These are phyloP conservation scores for Aspergillus phoenicis DNA, from an alignment of 2,329 filamentous ascomycete genomes.

Conservation along the genomic window DNA sequence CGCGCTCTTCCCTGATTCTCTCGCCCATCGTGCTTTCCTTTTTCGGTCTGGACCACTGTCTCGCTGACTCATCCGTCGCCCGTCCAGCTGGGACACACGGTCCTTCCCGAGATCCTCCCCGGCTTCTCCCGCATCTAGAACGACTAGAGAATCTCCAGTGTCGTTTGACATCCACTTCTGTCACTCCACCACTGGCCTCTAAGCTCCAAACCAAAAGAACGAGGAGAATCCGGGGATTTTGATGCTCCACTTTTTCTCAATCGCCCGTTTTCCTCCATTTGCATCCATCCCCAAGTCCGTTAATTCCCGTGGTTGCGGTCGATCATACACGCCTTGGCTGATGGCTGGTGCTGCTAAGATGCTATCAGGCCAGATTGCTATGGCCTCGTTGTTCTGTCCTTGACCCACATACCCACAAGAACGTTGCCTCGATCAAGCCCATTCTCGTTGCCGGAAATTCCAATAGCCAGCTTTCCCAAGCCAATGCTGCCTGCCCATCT, in stretches of 20 bases:
- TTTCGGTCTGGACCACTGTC: background rate
- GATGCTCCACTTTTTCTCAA: background rate
- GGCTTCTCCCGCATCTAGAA: constrained; percentile 8
- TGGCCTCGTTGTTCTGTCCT: background rate
- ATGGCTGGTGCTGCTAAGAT: background rate
- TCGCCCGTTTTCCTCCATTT: background rate
- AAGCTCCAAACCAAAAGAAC: background rate
- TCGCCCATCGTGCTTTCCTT: background rate
- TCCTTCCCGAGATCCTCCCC: constrained; percentile 1
- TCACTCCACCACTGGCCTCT: background rate
- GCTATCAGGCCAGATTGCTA: background rate
- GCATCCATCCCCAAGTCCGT: background rate
- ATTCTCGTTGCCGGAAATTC: background rate
- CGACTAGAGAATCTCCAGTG: background rate
- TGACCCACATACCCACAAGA: background rate
- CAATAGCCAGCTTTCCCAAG: background rate
- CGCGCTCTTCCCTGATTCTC: constrained; percentile 1
- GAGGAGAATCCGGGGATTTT: background rate
- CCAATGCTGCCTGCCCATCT: background rate
- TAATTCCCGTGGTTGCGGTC: background rate
- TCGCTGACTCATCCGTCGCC: background rate
- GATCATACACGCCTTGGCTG: background rate
- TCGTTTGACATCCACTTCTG: background rate
- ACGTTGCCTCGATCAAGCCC: background rate
- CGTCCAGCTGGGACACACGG: background rate